These are phyloP conservation scores for Halenospora varia DNA, from an alignment of 495 filamentous ascomycete species.

Conservation along the genomic window DNA sequence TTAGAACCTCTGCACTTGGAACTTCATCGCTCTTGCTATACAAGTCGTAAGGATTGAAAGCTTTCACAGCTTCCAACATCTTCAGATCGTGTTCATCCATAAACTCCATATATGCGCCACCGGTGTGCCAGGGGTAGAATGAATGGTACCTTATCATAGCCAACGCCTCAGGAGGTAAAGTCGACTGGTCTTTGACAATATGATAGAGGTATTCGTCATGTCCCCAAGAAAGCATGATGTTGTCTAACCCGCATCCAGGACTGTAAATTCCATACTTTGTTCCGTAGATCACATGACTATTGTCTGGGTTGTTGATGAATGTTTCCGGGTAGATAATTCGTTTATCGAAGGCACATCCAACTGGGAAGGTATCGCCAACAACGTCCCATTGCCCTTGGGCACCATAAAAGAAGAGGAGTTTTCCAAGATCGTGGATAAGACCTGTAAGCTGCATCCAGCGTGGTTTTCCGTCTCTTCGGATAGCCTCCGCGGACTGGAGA, in stretches of 20 bases:
- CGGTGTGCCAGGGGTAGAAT: constrained; percentile 87
- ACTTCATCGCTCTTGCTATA: constrained; percentile 89
- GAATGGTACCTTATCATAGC: constrained; percentile 89
- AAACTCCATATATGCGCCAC: constrained; percentile 70
- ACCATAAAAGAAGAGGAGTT: constrained; percentile 82
- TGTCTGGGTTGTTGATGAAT: constrained; percentile 66
- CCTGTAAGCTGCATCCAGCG: constrained; percentile 90
- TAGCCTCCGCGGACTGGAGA: constrained; percentile 81
- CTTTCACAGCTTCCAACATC: constrained; percentile 75
- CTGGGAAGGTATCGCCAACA: constrained; percentile 87
- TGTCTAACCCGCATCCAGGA: constrained; percentile 71
- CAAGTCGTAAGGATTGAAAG: constrained; percentile 87
- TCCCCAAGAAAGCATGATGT: constrained; percentile 86
- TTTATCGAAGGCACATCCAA: constrained; percentile 78
- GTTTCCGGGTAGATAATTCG: constrained; percentile 74
- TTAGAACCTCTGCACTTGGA: constrained; percentile 67
- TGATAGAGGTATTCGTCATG: constrained; percentile 92
- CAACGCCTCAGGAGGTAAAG: constrained; percentile 71
- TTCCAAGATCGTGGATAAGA: constrained; percentile 87
- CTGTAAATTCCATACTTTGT: constrained; percentile 74
- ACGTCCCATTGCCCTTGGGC: constrained; percentile 88
- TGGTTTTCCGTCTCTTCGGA: constrained; percentile 83
- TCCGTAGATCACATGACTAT: constrained; percentile 58
- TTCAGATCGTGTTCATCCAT: constrained; percentile 78
- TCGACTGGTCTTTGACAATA: constrained; percentile 73